Evolutionary conservation across 2,329 filamentous ascomycete species (phyloP), one percentile per base, ranked within the genome.

Genomic region (Endothia cerciana): DNA sequence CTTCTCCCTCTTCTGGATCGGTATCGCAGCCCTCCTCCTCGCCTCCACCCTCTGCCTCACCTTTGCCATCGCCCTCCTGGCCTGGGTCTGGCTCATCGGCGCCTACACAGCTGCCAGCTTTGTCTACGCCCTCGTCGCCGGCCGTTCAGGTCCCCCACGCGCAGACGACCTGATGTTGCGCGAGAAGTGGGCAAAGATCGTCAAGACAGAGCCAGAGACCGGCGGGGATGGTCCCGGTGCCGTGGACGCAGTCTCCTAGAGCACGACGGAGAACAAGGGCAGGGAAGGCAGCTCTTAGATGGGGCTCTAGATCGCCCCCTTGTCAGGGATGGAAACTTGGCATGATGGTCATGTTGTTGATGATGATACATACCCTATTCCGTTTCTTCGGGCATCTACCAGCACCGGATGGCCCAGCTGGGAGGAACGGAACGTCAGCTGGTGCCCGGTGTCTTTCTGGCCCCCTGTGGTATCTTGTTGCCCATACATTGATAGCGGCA

Each of bases 21-120:
- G 88, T 60, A 75, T 92, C 55, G 90, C 89, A 2, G 79, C 91
- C 13, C 74, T 92, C 58, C 74, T 94, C 49, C 82, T 95, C 19
- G 78, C 92, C 0, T 91, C 91, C 1, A 85, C 87, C 0, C 78
- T 94, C 45, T 85, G 91, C 75, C 75, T 92, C 68, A 89, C 89
- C 2, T 87, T 84, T 15, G 83, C 83, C 58, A 75, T 88, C 28
- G 90, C 87, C 5, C 78, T 88, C 0, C 83, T 89, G 67, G 77
- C 90, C 68, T 94, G 91, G 86, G 77, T 85, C 22, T 91, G 89
- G 87, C 87, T 83, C 8, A 78, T 90, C 10, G 85, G 82, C 17
- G 84, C 83, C 58, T 93, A 88, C 74, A 41, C 84, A 60, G 72
- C 80, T 47, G 79, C 77, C 3, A 79, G 79, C 60, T 84, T 81